A percentile compares a stretch with the other conserved stretches of the same genome.
phyloP scores from a whole-genome alignment of 2,329 filamentous ascomycete genomes.

The Cladorrhinum sp. region DNA sequence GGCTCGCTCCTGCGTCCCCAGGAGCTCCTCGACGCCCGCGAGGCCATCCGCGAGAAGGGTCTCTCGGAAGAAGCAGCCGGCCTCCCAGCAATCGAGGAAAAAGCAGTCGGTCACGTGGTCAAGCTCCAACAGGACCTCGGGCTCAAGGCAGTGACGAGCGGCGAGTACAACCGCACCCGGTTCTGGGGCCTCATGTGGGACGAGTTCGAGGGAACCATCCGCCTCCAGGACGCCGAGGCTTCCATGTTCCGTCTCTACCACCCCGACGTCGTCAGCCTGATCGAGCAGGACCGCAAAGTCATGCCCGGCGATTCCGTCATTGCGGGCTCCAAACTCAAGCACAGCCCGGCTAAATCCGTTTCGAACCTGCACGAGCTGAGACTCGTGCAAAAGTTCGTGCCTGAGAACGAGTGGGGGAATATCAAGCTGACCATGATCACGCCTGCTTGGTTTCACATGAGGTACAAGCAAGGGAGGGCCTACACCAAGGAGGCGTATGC shows the following conservation, averaged over 20 bases:
- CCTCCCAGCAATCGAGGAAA: conserved; percentile 60
- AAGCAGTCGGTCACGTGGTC: conserved; percentile 64
- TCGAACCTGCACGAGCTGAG: conserved; percentile 51
- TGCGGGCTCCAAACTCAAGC: conserved; percentile 45
- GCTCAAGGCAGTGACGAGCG: conserved; percentile 64
- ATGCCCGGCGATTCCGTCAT: conserved; percentile 57
- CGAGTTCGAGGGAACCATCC: conserved; percentile 48
- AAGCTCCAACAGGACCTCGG: conserved; percentile 65
- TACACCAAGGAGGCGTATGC: conserved; percentile 55
- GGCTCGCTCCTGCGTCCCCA: conserved; percentile 36
- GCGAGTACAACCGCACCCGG: conserved; percentile 61
- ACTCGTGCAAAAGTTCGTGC: conserved; percentile 45
- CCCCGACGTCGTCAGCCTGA: conserved; percentile 52
- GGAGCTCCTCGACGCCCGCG: conserved; percentile 46
- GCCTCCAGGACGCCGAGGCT: conserved; percentile 49
- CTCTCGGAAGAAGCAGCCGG: conserved; percentile 50
- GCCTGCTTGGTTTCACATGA: conserved; percentile 52
- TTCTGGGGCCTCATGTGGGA: conserved; percentile 55
- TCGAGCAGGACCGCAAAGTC: conserved; percentile 51
- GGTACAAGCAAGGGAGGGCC: conserved; percentile 53
- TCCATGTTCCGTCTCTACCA: conserved; percentile 54
- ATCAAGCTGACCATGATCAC: conserved; percentile 56
- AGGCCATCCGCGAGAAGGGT: conserved; percentile 55
- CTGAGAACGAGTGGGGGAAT: conserved; percentile 46
- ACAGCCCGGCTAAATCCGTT: conserved; percentile 39